Base-by-base conservation (phyloP, 140 eudicot species). In the Oenanthe javanica region DNA sequence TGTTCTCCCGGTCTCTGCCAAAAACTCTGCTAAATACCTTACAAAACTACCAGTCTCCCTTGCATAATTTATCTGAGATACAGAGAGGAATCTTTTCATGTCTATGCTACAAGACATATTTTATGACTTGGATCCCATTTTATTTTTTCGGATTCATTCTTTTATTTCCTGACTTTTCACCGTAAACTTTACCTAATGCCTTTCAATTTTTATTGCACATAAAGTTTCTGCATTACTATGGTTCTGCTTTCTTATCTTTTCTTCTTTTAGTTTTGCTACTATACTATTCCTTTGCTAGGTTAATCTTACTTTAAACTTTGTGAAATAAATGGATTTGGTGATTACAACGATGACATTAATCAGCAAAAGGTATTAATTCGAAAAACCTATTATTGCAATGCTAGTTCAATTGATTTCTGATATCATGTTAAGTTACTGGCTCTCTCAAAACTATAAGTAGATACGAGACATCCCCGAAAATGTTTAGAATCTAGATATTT, bases 31-130 rank as follows among this genome's bases (percentile, higher is more conserved):
- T 82, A 76, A 75, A 72, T 63, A 76, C 21, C 80, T 55, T 79
- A n/a, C 83, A 40, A 78, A 79, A 79, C 77, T 63, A 49, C 27
- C n/a, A 72, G 55, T 45, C 52, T 15, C 73, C 13, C 73, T 64
- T 36, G 72, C 77, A 47, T 61, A 54, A 78, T 36, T 86, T 73
- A 78, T 72, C 79, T 63, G 70, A 83, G 31, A 11, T 67, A 19
- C 61, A 46, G 36, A 69, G 80, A 61, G 82, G 85, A 87, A 83
- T 83, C 87, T 87, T 72, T 69, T 81, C 42, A 76, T 72, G 84
- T 49, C 61, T 72, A 19, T 86, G 84, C 82, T 66, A 86, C 69
- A 54, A 67, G 83, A 86, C 87, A 75, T 49, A 6, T 31, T 52
- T 27, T 50, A 76, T 77, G 81, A 61, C 77, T 66, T 80, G 87